Percentiles rank a stretch among this genome's conserved stretches.
Evolutionary conservation across 2,329 filamentous ascomycete genomes (phyloP).

Genomic region (Nigrograna mackinnonii): DNA sequence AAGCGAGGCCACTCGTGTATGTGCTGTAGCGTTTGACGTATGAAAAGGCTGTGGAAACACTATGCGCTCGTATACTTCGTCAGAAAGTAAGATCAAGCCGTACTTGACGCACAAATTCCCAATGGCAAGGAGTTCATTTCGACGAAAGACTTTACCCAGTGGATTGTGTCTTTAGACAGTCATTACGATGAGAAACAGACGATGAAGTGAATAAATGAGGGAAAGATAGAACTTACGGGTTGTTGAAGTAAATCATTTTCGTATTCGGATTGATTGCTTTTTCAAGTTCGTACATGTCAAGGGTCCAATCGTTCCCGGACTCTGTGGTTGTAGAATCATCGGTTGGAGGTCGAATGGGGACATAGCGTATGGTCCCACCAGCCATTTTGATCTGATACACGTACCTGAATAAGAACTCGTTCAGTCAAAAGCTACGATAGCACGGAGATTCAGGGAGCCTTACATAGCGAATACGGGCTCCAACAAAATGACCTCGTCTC

Average conservation of each 20-base stretch:
- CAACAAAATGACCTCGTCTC: no score
- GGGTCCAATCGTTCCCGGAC: conserved; percentile 79
- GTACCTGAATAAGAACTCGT: no score
- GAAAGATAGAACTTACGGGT: conserved; percentile 49
- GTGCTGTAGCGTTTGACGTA: conserved; percentile 60
- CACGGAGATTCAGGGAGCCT: no score
- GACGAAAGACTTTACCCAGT: conserved; percentile 87
- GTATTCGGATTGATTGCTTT: conserved; percentile 77
- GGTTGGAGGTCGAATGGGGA: conserved; percentile 81
- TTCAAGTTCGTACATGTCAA: conserved; percentile 81
- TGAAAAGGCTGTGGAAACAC: conserved; percentile 60
- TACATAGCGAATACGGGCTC: no score
- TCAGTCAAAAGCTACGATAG: no score
- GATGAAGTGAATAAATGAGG: not conserved
- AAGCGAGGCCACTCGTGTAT: conserved; percentile 83
- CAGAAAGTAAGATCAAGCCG: conserved; percentile 79
- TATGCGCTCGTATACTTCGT: conserved; percentile 78
- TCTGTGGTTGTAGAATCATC: conserved; percentile 75
- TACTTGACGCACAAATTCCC: conserved; percentile 85
- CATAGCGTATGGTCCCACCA: conserved; percentile 87
- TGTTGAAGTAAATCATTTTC: conserved; percentile 90
- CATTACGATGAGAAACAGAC: not conserved
- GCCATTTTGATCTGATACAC: conserved; percentile 97
- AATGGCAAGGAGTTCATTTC: conserved; percentile 77
- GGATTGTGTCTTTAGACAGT: conserved; percentile 68